Evolutionary conservation across 768 basidiomycete genomes (phyloP).

Genomic region (Naganishia antarctica): DNA sequence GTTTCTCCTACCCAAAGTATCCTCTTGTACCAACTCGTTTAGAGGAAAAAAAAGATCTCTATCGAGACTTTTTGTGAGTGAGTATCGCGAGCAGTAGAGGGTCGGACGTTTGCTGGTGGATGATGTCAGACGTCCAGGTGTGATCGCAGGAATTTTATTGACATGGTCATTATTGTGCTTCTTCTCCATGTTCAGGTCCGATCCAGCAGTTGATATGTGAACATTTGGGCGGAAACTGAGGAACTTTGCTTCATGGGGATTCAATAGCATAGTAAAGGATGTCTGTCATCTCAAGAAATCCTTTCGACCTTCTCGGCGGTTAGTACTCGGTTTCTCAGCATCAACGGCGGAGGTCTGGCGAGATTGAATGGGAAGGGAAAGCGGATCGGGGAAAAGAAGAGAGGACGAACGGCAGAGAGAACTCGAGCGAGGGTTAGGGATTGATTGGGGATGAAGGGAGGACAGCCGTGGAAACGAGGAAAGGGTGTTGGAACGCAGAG

Average conservation of each 20-base stretch:
- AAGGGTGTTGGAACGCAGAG: not conserved
- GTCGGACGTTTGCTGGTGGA: not conserved
- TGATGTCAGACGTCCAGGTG: not conserved
- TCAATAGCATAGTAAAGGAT: slow-evolving; percentile 22
- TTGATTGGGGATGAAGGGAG: too few relatives aligned
- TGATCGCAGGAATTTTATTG: not conserved
- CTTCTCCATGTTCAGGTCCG: slow-evolving; percentile 18
- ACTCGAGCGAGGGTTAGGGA: not conserved
- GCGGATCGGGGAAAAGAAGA: not conserved
- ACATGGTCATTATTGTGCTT: slow-evolving; percentile 15
- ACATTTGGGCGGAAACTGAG: too few relatives aligned
- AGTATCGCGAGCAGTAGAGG: slow-evolving; percentile 1
- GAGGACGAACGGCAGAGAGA: too few relatives aligned
- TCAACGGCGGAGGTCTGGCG: not conserved
- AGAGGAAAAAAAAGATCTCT: slow-evolving; percentile 15
- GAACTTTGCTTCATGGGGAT: not conserved
- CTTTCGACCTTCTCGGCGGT: slow-evolving; percentile 33
- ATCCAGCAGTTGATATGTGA: not conserved
- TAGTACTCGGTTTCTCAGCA: slow-evolving; percentile 5
- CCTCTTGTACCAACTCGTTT: slow-evolving; percentile 3
- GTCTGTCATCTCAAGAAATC: slow-evolving; percentile 31
- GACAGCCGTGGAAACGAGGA: not conserved
- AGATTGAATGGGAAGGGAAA: too few relatives aligned
- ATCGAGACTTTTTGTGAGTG: slow-evolving; percentile 23
- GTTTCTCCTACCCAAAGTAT: slow-evolving; percentile 8